Percentiles rank a stretch among this genome's conserved stretches.
Conservation (phyloP, 352 stramenopile genomes). For the Globisporangium sylvaticum region DNA sequence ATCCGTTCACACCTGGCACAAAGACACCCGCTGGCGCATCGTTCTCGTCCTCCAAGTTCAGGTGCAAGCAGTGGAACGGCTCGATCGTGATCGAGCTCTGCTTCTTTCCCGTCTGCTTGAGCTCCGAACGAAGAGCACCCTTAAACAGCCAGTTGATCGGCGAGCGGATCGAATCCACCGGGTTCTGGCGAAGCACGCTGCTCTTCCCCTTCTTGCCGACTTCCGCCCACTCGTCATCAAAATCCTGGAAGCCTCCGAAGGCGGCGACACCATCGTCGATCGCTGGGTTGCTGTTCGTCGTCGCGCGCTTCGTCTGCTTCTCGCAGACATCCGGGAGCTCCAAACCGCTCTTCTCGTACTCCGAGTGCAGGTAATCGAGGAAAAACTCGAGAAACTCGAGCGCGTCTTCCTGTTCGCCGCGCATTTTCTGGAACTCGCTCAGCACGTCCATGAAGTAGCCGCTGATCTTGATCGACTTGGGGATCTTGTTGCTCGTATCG, state of each 20-base stretch:
- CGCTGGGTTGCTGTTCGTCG: conserved; percentile 12
- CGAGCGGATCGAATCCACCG: conserved; percentile 53
- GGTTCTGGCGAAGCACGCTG: conserved; percentile 70
- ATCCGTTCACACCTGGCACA: conserved; percentile 31
- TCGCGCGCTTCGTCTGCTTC: conserved; percentile 48
- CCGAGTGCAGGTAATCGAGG: conserved; percentile 75
- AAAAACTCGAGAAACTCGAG: conserved; percentile 88
- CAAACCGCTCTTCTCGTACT: conserved; percentile 75
- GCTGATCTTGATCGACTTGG: conserved; percentile 72
- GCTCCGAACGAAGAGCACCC: conserved; percentile 67
- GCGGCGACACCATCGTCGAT: conserved; percentile 13
- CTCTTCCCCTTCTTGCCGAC: conserved; percentile 77
- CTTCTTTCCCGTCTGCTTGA: conserved; percentile 68
- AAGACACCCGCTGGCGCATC: conserved; percentile 13
- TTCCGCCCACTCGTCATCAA: conserved; percentile 75
- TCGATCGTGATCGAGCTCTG: conserved; percentile 83
- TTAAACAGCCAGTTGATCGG: conserved; percentile 88
- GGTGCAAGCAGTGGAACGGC: conserved; percentile 82
- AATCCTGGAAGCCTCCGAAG: conserved; percentile 15
- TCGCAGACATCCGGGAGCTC: conserved; percentile 53
- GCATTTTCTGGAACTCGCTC: conserved; percentile 79
- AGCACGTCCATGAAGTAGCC: conserved; percentile 82
- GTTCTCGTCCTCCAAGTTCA: conserved; percentile 68
- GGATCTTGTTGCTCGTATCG: conserved; percentile 39
- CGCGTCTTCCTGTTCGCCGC: conserved; percentile 77